Conservation (phyloP, 164 flowering plant species). For the Piper longum region DNA sequence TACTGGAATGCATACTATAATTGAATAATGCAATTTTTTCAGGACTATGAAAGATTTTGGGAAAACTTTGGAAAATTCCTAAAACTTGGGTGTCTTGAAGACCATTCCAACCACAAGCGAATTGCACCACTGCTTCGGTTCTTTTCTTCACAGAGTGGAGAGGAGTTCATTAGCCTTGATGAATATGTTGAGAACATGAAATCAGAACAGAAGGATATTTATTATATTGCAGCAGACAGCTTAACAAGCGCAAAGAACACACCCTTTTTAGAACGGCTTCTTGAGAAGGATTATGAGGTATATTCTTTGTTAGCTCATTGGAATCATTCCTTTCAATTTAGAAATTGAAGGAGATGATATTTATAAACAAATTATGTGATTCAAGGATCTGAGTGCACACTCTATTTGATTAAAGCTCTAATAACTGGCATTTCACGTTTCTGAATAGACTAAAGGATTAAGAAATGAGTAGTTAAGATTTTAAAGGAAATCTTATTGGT, state of each 20-base stretch:
- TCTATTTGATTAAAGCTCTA: no score
- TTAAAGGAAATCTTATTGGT: no score
- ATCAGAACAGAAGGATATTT: slow-evolving; percentile 87
- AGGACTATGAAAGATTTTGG: slow-evolving; percentile 96
- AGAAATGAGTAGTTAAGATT: no score
- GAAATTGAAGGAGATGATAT: no score
- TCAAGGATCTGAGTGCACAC: no score
- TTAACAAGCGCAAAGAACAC: slow-evolving; percentile 74
- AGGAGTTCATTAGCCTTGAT: slow-evolving; percentile 78
- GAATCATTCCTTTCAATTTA: no score
- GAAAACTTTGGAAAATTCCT: slow-evolving; percentile 78
- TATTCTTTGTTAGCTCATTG: background rate
- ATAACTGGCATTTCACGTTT: no score
- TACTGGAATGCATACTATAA: background rate
- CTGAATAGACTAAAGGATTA: no score
- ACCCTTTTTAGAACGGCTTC: slow-evolving; percentile 76
- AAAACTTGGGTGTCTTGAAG: slow-evolving; percentile 91
- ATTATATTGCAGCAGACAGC: slow-evolving; percentile 81
- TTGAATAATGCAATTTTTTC: slow-evolving; percentile 4
- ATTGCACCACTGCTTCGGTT: slow-evolving; percentile 85
- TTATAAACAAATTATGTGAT: background rate
- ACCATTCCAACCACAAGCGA: slow-evolving; percentile 85
- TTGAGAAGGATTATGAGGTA: slow-evolving; percentile 76
- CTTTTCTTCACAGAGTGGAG: slow-evolving; percentile 82
- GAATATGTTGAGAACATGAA: slow-evolving; percentile 95